Percentiles rank a stretch among this genome's conserved stretches.
These are phyloP conservation scores for Cladosporium cucumerinum DNA, from an alignment of 2,329 filamentous ascomycete species.

Conservation along the genomic window DNA sequence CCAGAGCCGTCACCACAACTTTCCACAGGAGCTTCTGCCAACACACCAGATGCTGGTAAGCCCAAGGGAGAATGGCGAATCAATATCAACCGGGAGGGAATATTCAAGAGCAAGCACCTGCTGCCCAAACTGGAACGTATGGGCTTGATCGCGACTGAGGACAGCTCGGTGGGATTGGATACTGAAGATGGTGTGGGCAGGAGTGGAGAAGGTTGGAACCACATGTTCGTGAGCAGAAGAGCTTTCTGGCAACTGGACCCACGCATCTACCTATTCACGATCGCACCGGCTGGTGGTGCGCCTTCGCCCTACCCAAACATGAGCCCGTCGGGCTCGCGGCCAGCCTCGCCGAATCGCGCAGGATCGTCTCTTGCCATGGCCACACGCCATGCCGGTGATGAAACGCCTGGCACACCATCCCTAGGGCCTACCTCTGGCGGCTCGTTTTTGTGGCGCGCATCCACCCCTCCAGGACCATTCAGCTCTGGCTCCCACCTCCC, in stretches of 20 bases:
- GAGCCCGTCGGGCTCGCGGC: conserved; percentile 51
- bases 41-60: conserved; percentile 63
- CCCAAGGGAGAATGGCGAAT: conserved; percentile 86
- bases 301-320: conserved; percentile 46
- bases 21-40: conserved; percentile 58
- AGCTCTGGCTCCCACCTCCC: conserved; percentile 80
- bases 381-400: neutral
- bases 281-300: conserved; percentile 53
- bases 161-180: conserved; percentile 67
- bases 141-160: conserved; percentile 74
- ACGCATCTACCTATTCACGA: conserved; percentile 81
- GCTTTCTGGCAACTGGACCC: conserved; percentile 93
- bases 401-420: conserved; percentile 11
- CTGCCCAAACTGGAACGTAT: conserved; percentile 90
- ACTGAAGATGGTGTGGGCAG: conserved; percentile 47
- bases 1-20: conserved; percentile 65
- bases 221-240: conserved; percentile 76
- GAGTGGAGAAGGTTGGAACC: conserved; percentile 64
- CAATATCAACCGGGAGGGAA: conserved; percentile 79
- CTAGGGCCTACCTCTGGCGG: conserved; percentile 4
- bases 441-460: conserved; percentile 29
- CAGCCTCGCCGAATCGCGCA: conserved; percentile 45
- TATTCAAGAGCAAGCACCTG: conserved; percentile 77
- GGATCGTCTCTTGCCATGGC: conserved; percentile 18
- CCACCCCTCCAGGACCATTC: conserved; percentile 61